These are phyloP conservation scores for Parsonsia alboflavescens DNA, from an alignment of 257 asterid genomes.

Conservation along the genomic window DNA sequence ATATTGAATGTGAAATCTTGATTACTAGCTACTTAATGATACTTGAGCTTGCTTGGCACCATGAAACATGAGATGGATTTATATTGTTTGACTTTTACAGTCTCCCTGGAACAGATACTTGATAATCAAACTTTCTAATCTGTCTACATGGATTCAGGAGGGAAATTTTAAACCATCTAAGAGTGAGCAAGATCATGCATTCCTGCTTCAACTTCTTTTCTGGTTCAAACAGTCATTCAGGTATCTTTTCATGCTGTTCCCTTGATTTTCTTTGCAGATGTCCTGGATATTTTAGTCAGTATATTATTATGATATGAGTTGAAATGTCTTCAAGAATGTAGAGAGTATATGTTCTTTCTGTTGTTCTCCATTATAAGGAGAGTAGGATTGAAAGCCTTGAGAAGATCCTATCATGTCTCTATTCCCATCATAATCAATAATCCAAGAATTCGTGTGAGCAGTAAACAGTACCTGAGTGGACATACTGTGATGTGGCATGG, in stretches of 20 bases:
- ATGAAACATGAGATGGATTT: not conserved
- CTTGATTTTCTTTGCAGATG: not conserved
- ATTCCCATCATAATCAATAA: too few relatives aligned
- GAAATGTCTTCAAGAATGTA: not conserved
- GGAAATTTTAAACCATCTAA: constrained; percentile 72
- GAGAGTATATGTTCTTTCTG: not conserved
- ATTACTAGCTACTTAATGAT: not conserved
- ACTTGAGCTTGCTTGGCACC: not conserved
- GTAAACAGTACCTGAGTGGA: too few relatives aligned
- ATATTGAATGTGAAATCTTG: not conserved
- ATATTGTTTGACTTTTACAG: not conserved
- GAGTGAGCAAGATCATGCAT: constrained; percentile 72
- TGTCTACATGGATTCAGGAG: constrained; percentile 47
- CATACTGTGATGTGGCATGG: too few relatives aligned
- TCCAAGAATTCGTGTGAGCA: not conserved
- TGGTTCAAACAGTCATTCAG: constrained; percentile 99
- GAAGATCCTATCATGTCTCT: too few relatives aligned
- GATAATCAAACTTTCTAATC: constrained; percentile 21
- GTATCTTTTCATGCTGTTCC: constrained; percentile 28
- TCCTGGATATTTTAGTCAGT: constrained; percentile 11
- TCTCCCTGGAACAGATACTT: not conserved
- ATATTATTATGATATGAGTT: constrained; percentile 10
- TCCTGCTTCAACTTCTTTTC: constrained; percentile 88
- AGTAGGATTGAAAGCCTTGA: too few relatives aligned
- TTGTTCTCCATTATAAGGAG: not conserved